phyloP scores from a whole-genome alignment of 805 yeast genomes.

The Candida cerambycidarum region DNA sequence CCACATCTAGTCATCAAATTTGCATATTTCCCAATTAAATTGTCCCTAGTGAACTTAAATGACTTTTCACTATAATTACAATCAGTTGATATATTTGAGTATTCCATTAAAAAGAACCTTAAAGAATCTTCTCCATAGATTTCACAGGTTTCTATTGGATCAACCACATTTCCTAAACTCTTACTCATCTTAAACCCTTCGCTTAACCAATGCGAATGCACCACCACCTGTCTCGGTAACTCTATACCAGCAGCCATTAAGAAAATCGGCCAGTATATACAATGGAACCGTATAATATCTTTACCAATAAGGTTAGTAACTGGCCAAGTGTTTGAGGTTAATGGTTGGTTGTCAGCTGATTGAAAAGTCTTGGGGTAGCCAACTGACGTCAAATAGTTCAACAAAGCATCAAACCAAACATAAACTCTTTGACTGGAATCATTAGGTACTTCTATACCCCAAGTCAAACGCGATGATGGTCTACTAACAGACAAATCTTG shows the following conservation, averaged over 20 bases:
- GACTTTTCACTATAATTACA: constrained; percentile 70
- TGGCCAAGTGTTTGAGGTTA: constrained; percentile 48
- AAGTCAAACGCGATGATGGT: constrained; percentile 69
- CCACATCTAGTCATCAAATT: constrained; percentile 75
- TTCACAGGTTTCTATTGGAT: constrained; percentile 67
- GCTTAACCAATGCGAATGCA: constrained; percentile 93
- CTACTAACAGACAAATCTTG: constrained; percentile 84
- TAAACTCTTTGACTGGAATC: constrained; percentile 79
- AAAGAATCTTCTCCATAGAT: constrained; percentile 71
- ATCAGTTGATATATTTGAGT: constrained; percentile 73
- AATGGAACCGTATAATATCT: constrained; percentile 85
- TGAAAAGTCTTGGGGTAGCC: constrained; percentile 43
- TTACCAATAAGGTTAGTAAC: constrained; percentile 87
- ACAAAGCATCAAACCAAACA: constrained; percentile 96
- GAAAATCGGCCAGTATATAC: constrained; percentile 92
- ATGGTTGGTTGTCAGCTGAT: neutral
- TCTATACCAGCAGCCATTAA: constrained; percentile 76
- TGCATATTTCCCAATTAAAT: constrained; percentile 78
- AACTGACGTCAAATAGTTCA: constrained; percentile 75
- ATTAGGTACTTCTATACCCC: constrained; percentile 91
- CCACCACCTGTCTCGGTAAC: constrained; percentile 72
- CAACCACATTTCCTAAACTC: constrained; percentile 89
- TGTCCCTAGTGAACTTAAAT: constrained; percentile 53
- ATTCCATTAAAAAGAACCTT: constrained; percentile 73
- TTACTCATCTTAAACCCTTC: constrained; percentile 94